A percentile compares a stretch with the other conserved stretches of the same genome.
Conservation (phyloP, 495 filamentous ascomycete species). For the Aspergillus cavernicola region DNA sequence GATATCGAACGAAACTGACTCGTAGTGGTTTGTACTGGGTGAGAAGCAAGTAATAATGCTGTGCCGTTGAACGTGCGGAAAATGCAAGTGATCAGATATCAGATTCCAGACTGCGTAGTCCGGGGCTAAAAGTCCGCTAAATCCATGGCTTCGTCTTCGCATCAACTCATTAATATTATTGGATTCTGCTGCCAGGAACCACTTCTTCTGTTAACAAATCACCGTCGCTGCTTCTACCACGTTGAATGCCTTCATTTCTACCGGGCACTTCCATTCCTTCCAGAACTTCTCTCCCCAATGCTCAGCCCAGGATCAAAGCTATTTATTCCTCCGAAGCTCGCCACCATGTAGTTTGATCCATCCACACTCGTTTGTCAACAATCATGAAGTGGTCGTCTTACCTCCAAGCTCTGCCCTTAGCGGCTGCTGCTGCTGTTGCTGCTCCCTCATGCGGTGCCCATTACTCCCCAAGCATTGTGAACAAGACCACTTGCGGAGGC, state of each 20-base stretch:
- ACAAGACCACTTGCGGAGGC: slow-evolving; percentile 59
- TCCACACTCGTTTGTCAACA: not conserved
- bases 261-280: not conserved
- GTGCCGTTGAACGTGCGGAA: not conserved
- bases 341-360: not conserved
- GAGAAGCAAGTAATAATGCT: slow-evolving; percentile 4
- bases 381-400: slow-evolving; percentile 24
- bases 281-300: not conserved
- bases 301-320: too few species aligned
- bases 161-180: not conserved
- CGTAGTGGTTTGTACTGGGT: not conserved
- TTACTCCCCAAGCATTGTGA: slow-evolving; percentile 30
- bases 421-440: slow-evolving; percentile 7
- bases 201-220: slow-evolving; percentile 1
- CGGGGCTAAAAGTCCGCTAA: slow-evolving; percentile 3
- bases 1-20: not conserved
- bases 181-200: slow-evolving; percentile 2
- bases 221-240: not conserved
- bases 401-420: slow-evolving; percentile 8
- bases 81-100: slow-evolving; percentile 1
- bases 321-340: slow-evolving; percentile 2
- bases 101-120: not conserved
- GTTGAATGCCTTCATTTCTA: slow-evolving; percentile 2
- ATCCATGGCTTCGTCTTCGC: not conserved
- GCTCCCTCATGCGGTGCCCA: not conserved